phyloP scores from a whole-genome alignment of 345 rosid species.

The Syzygium aromaticum region DNA sequence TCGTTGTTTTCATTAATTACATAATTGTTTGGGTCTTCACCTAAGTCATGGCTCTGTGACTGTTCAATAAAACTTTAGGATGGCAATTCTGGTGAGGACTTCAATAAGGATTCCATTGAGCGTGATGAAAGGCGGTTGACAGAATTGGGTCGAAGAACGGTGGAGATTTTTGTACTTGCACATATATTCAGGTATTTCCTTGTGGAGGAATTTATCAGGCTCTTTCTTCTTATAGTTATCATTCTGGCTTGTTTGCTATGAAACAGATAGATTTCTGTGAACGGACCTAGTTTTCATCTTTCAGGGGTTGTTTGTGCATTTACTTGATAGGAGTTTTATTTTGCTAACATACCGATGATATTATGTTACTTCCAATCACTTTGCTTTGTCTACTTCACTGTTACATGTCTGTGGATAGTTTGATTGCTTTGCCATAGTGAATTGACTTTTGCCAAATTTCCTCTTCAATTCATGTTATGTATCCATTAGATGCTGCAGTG shows the following conservation, averaged over 20 bases:
- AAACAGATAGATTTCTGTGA: neutral
- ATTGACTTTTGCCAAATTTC: neutral
- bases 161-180: conserved; percentile 84
- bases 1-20: neutral
- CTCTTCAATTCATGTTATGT: neutral
- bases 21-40: neutral
- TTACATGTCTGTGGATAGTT: neutral
- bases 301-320: neutral
- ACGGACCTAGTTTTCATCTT: neutral
- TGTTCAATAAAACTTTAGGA: conserved; percentile 36
- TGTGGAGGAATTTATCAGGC: neutral
- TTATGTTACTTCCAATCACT: neutral
- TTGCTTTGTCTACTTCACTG: neutral
- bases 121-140: conserved; percentile 91
- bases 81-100: conserved; percentile 71
- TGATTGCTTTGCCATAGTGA: neutral
- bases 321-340: neutral
- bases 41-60: neutral
- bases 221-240: neutral
- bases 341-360: neutral
- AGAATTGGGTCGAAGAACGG: conserved; percentile 81
- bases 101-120: conserved; percentile 61
- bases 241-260: neutral
- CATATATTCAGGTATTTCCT: conserved; percentile 72
- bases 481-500: neutral